Conservation (phyloP, 306 rosid genomes). For the Citrullus mucosospermus region DNA sequence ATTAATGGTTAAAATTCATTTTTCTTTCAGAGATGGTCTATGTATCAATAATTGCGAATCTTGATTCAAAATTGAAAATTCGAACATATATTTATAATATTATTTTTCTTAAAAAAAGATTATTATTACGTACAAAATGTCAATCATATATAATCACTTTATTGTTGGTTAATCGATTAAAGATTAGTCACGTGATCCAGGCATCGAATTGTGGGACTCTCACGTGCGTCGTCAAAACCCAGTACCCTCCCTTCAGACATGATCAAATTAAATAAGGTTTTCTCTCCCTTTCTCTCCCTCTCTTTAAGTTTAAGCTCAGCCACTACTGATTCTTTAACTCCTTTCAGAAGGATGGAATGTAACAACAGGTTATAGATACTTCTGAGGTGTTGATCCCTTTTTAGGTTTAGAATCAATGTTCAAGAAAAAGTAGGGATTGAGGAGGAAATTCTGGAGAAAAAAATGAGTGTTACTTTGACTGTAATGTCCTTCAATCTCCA, state of each 20-base stretch:
- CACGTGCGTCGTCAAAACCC: conserved; percentile 2
- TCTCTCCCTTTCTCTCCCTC: not conserved
- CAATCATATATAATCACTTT: not conserved
- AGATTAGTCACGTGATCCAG: not conserved
- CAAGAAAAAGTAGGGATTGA: not conserved
- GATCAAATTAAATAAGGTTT: not conserved
- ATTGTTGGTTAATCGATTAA: not conserved
- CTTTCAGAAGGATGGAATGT: not conserved
- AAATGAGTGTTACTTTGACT: conserved; percentile 84
- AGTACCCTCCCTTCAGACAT: conserved; percentile 6
- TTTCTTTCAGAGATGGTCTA: not conserved
- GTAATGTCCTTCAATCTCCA: conserved; percentile 94
- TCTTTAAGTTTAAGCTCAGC: not conserved
- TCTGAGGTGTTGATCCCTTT: not conserved
- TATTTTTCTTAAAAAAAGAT: not conserved
- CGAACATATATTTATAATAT: not conserved
- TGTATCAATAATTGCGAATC: not conserved
- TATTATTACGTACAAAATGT: not conserved
- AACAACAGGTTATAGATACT: not conserved
- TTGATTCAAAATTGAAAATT: not conserved
- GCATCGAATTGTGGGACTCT: conserved; percentile 4
- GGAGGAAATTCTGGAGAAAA: conserved; percentile 10
- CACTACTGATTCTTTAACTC: conserved; percentile 2
- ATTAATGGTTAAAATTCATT: not conserved
- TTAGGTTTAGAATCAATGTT: not conserved